Base-by-base conservation (phyloP, 2,329 filamentous ascomycete species). In the Bimuria novae-zelandiae region DNA sequence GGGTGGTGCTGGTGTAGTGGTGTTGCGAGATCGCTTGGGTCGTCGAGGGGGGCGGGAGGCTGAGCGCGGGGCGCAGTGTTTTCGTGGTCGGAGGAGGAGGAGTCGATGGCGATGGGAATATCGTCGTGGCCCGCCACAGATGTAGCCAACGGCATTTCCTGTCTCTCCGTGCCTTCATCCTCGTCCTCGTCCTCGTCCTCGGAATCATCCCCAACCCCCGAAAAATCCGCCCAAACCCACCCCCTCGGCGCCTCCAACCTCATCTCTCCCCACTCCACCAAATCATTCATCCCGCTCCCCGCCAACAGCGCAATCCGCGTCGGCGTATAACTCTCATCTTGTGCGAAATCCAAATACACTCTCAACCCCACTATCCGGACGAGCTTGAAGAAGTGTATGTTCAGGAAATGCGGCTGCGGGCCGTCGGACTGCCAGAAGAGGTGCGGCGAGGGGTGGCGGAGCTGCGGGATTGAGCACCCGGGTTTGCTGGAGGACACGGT, bases 241-340 rank as follows among this genome's bases (percentile, higher is more conserved):
- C 94, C 94, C 37, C 86, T 83, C 0, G 93, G 93, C 53, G 85
- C 87, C 59, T 86, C 84, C 21, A 96, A 86, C 58, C 84, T 83
- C 80, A 96, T 88, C 21, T 86, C 86, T 1, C 87, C 87, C 72
- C 96, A 97, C 57, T 94, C 89, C 49, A 95, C 88, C 8, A 97
- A 84, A 68, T 95, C 92, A 73, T 97, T 94, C 60, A 92, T 89
- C 39, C 92, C 91, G 58, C 91, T 96, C 11, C 94, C 94, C 0
- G 92, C 93, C 32, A 89, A 85, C 69, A 97, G 92, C 41, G 89
- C 80, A 66, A 99, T 95, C 65, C 92, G 90, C 1, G 92, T 97
- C 0, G 94, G 94, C 3, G 94, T 99, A 73, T 99, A 99, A 37
- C 89, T 94, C 76, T 99, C 94, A 74, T 99, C 94, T 49, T 90